These are phyloP conservation scores for Gossypium davidsonii DNA, from an alignment of 441 rosid species.

Conservation along the genomic window DNA sequence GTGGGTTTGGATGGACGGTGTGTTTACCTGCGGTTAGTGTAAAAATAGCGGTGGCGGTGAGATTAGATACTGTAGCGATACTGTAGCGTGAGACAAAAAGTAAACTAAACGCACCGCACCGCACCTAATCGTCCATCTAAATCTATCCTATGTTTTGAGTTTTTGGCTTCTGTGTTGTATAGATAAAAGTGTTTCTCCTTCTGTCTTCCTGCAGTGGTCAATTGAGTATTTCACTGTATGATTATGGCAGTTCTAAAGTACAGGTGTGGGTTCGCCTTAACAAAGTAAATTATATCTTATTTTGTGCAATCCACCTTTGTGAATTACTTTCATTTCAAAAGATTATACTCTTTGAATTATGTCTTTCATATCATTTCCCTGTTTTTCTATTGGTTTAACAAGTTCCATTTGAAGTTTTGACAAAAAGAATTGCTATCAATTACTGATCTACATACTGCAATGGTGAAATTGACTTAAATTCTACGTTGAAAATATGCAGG, in stretches of 20 bases:
- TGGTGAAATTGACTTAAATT: not conserved
- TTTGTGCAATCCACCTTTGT: not conserved
- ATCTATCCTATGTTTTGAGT: not conserved
- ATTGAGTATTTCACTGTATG: not conserved
- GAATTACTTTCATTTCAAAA: not conserved
- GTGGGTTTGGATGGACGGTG: too few species aligned
- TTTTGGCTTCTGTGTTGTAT: not conserved
- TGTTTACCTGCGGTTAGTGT: too few species aligned
- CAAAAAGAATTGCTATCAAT: not conserved
- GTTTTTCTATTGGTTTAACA: not conserved
- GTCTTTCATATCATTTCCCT: not conserved
- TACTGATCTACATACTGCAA: not conserved
- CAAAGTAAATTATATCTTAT: too few species aligned
- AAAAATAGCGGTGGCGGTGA: too few species aligned
- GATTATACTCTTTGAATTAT: not conserved
- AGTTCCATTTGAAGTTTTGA: not conserved
- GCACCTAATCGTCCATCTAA: too few species aligned
- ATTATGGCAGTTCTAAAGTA: not conserved
- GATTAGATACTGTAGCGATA: too few species aligned
- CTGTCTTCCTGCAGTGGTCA: not conserved
- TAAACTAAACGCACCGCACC: too few species aligned
- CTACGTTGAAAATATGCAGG: constrained; percentile 17
- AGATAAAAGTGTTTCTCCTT: not conserved
- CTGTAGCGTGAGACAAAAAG: too few species aligned
- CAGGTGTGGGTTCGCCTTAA: not conserved